Evolutionary conservation across 805 yeast genomes (phyloP).

Genomic region (Saccharomycopsis schoenii): DNA sequence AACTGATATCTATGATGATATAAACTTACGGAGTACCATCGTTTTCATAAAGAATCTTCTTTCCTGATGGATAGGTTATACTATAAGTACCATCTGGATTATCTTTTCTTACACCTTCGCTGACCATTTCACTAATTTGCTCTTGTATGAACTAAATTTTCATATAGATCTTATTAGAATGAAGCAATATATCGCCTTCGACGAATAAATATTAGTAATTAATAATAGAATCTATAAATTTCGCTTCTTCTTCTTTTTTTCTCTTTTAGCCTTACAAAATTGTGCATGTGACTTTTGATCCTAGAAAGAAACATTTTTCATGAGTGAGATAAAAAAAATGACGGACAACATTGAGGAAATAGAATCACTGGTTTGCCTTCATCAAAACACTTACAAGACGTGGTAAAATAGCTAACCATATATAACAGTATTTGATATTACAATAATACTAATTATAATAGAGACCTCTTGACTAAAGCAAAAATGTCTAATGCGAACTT

Average conservation of each 20-base stretch:
- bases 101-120: neutral
- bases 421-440: slow-evolving; percentile 4
- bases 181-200: neutral
- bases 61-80: slow-evolving; percentile 44
- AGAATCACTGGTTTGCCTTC: neutral
- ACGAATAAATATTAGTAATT: no score
- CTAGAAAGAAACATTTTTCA: neutral
- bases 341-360: neutral
- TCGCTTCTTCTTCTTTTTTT: neutral
- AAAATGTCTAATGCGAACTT: slow-evolving; percentile 26
- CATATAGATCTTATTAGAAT: neutral
- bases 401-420: no score
- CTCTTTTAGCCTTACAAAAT: neutral
- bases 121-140: neutral
- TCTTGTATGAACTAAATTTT: no score
- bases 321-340: neutral
- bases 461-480: slow-evolving; percentile 5
- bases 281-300: neutral
- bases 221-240: no score
- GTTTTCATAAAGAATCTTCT: slow-evolving; percentile 66
- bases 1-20: neutral
- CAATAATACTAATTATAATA: no score
- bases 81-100: slow-evolving; percentile 18
- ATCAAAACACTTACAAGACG: no score
- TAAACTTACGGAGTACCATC: slow-evolving; percentile 85